Percentiles rank a stretch among this genome's conserved stretches.
These are phyloP conservation scores for Ceratobasidium sp. DNA, from an alignment of 1,284 basidiomycete genomes.

Conservation along the genomic window DNA sequence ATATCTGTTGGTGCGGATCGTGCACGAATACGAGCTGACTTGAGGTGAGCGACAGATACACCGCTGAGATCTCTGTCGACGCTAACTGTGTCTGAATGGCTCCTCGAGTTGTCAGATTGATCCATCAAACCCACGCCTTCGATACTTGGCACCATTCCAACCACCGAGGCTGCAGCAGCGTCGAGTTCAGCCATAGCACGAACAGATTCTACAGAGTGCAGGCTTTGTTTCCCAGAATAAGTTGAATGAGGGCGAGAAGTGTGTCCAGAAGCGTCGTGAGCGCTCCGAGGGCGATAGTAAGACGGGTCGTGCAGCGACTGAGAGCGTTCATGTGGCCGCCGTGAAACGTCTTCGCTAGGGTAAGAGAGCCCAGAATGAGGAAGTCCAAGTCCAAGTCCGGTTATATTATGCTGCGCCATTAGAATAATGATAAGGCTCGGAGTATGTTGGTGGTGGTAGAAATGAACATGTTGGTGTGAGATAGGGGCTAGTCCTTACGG, in stretches of 20 bases:
- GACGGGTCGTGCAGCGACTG: slow-evolving; percentile 14
- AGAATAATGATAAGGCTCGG: background rate
- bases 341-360: background rate
- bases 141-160: background rate
- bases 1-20: slow-evolving; percentile 11
- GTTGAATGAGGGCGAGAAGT: slow-evolving; percentile 1
- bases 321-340: slow-evolving; percentile 8
- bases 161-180: slow-evolving; percentile 8
- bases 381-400: slow-evolving; percentile 34
- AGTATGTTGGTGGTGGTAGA: slow-evolving; percentile 1
- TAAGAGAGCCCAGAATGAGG: background rate
- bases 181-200: background rate
- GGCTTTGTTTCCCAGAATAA: background rate
- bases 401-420: slow-evolving; percentile 5
- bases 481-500: slow-evolving; percentile 1
- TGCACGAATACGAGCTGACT: slow-evolving; percentile 18
- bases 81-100: background rate
- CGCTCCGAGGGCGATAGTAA: background rate
- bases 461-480: slow-evolving; percentile 5
- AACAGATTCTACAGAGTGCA: background rate
- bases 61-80: background rate
- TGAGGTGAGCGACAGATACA: background rate
- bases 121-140: background rate
- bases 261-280: background rate
- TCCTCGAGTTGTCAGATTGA: background rate